Percentiles rank a stretch among this genome's conserved stretches.
These are phyloP conservation scores for Prototheca wickerhamii DNA, from an alignment of 163 green algal species.

Conservation along the genomic window DNA sequence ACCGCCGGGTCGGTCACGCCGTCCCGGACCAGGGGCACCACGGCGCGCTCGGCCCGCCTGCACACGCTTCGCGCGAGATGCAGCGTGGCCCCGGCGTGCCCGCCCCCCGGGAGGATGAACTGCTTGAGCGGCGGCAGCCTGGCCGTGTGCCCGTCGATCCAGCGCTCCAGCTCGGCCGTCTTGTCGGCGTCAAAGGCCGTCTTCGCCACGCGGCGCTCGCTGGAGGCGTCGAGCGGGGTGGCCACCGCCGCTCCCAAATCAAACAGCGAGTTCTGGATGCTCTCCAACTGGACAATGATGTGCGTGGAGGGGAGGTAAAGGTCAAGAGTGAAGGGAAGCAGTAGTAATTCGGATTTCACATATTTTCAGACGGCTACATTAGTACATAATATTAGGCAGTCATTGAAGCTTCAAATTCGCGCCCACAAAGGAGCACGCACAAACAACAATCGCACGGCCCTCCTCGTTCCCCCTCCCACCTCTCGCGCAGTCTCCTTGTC, in stretches of 20 bases:
- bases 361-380: no score
- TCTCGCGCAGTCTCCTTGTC: constrained; percentile 3
- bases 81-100: constrained; percentile 51
- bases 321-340: no score
- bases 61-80: constrained; percentile 74
- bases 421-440: background rate
- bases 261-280: constrained; percentile 83
- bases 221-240: constrained; percentile 65
- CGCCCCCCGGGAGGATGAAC: constrained; percentile 91
- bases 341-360: no score
- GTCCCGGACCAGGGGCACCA: constrained; percentile 21
- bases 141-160: constrained; percentile 80
- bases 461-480: constrained; percentile 1
- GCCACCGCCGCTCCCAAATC: constrained; percentile 85
- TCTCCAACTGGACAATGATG: constrained; percentile 49
- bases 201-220: constrained; percentile 16
- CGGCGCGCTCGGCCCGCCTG: constrained; percentile 72
- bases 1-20: constrained; percentile 34
- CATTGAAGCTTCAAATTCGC: no score
- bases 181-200: constrained; percentile 44
- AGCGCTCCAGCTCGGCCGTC: constrained; percentile 62
- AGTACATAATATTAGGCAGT: no score
- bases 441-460: background rate
- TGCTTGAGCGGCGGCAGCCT: constrained; percentile 69
- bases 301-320: background rate